phyloP scores from a whole-genome alignment of 2,329 filamentous ascomycete species.

The Ophiognomonia clavigignenti-juglandacearum region DNA sequence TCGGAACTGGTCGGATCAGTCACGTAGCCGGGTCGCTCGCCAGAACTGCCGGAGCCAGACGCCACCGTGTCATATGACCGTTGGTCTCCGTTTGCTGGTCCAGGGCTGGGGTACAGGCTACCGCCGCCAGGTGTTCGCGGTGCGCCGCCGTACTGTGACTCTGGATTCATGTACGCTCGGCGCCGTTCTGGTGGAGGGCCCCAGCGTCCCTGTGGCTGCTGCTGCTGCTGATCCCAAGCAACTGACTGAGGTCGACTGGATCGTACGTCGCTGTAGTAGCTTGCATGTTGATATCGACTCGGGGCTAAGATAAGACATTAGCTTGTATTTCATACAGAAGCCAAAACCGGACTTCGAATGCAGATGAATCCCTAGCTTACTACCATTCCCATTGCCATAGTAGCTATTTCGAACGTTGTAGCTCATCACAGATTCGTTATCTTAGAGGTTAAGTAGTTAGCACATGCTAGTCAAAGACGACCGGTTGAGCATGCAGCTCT shows the following conservation, averaged over 20 bases:
- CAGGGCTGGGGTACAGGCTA: conserved; percentile 37
- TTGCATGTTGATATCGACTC: conserved; percentile 45
- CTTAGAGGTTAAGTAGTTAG: conserved; percentile 21
- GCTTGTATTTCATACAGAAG: not conserved
- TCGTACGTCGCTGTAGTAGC: conserved; percentile 39
- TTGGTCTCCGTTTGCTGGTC: conserved; percentile 44
- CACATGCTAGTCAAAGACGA: not conserved
- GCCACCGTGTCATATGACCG: conserved; percentile 84
- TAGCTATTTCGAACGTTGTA: conserved; percentile 59
- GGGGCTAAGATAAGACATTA: conserved; percentile 28
- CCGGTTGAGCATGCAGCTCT: not conserved
- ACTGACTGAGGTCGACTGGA: conserved; percentile 13
- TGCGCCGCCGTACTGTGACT: conserved; percentile 38
- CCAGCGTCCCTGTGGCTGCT: conserved; percentile 20
- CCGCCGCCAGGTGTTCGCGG: conserved; percentile 36
- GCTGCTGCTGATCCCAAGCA: conserved; percentile 33
- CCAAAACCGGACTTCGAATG: not conserved
- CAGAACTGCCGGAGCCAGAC: conserved; percentile 67
- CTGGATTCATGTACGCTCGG: conserved; percentile 39
- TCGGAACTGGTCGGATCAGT: conserved; percentile 86
- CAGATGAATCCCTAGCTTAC: conserved; percentile 18
- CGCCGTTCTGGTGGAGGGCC: conserved; percentile 20
- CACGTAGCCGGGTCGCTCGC: conserved; percentile 71
- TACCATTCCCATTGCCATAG: conserved; percentile 31
- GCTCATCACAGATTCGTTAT: conserved; percentile 41